Evolutionary conservation across 164 flowering plant species (phyloP).

Genomic region (Vitis amurensis): DNA sequence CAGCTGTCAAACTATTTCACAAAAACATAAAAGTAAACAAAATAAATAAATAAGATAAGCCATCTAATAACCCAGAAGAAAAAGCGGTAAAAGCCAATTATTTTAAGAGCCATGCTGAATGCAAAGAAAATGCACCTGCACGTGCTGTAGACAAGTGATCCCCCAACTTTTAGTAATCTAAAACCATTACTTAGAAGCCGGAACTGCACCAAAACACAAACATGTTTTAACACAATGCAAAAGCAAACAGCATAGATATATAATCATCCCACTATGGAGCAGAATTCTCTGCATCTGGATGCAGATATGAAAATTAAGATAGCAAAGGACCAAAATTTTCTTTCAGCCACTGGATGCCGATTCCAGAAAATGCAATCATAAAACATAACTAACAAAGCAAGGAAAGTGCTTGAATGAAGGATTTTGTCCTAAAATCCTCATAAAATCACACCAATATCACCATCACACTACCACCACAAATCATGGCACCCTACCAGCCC

Average conservation of each 20-base stretch:
- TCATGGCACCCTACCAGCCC: no score
- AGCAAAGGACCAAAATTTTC: no score
- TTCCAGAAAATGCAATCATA: background rate
- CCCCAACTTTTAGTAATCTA: constrained; percentile 78
- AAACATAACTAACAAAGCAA: background rate
- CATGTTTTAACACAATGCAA: background rate
- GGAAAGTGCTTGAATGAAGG: no score
- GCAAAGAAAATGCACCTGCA: constrained; percentile 69
- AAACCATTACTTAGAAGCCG: constrained; percentile 81
- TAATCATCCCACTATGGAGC: background rate
- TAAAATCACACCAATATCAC: no score
- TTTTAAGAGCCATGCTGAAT: background rate
- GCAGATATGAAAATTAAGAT: no score
- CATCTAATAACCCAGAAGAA: background rate
- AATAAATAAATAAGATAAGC: constrained; percentile 1
- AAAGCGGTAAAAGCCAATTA: background rate
- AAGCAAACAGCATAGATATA: background rate
- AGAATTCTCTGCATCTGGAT: no score
- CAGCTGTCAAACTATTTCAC: constrained; percentile 64
- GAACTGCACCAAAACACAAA: constrained; percentile 40
- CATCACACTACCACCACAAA: no score
- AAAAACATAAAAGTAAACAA: background rate
- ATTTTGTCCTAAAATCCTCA: no score
- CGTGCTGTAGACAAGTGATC: constrained; percentile 89
- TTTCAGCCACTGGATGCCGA: no score